Evolutionary conservation across 1,284 basidiomycete genomes (phyloP).

Genomic region (Thecaphora frezii): DNA sequence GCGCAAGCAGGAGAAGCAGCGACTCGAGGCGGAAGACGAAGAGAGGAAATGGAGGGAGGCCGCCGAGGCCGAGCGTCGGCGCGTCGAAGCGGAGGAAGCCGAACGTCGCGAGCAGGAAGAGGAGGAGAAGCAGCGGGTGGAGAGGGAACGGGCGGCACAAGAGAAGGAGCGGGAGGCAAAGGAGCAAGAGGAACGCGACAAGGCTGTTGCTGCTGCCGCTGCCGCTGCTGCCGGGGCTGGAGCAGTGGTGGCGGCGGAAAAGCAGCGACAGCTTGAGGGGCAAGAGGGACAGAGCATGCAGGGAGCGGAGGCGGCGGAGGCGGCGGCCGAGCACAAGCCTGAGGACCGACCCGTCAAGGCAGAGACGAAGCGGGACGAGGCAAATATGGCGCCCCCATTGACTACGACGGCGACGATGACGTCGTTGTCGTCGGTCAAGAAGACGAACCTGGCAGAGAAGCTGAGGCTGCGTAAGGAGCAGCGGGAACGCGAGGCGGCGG

Average conservation of each 20-base stretch:
- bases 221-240: constrained; percentile 4
- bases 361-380: no score
- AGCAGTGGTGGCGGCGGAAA: not conserved
- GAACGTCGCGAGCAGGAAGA: constrained; percentile 1
- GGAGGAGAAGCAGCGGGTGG: constrained; percentile 4
- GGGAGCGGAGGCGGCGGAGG: no score
- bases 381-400: no score
- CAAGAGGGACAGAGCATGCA: not conserved
- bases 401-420: no score
- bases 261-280: constrained; percentile 1
- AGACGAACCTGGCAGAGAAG: constrained; percentile 33
- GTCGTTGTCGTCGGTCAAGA: constrained; percentile 9
- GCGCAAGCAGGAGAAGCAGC: constrained; percentile 5
- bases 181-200: not conserved
- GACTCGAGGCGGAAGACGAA: not conserved
- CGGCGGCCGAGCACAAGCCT: no score
- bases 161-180: not conserved
- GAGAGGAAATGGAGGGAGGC: constrained; percentile 1
- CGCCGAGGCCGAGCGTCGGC: constrained; percentile 3
- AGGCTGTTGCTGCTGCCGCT: constrained; percentile 1
- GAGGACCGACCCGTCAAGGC: no score
- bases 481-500: constrained; percentile 22
- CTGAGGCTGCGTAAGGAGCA: constrained; percentile 29
- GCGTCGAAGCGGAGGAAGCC: constrained; percentile 1
- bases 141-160: not conserved